These are phyloP conservation scores for Penicillium sclerotiorum DNA, from an alignment of 2,329 filamentous ascomycete genomes.

Conservation along the genomic window DNA sequence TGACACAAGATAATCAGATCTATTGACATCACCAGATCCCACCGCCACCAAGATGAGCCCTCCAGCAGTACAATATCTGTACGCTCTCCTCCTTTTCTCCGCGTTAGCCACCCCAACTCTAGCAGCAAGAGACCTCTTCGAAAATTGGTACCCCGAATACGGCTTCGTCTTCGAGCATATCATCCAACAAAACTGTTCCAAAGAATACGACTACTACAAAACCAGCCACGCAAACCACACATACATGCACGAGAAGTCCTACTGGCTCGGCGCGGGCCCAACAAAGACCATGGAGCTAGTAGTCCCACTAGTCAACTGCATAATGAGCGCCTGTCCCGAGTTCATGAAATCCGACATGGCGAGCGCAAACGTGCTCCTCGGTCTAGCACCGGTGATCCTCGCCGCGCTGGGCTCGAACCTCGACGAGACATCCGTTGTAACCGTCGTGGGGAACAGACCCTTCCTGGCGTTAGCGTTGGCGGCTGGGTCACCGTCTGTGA, in stretches of 20 bases:
- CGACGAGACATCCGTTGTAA: background rate
- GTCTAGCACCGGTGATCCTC: background rate
- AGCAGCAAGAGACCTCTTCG: background rate
- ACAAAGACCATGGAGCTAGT: background rate
- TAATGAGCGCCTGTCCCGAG: background rate
- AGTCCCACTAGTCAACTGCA: background rate
- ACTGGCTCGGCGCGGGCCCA: background rate
- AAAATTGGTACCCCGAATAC: background rate
- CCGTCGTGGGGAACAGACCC: background rate
- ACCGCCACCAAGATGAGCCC: too few relatives aligned
- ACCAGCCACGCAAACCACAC: background rate
- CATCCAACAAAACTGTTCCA: background rate
- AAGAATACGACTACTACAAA: background rate
- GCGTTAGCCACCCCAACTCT: background rate
- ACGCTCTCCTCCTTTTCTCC: background rate
- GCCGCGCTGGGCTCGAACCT: background rate
- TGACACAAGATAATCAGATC: too few relatives aligned
- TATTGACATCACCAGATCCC: too few relatives aligned
- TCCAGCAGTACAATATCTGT: too few relatives aligned
- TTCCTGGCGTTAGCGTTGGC: background rate
- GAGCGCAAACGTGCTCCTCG: background rate
- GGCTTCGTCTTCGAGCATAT: background rate
- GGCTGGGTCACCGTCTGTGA: background rate
- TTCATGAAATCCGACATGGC: background rate
- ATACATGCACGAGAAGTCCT: background rate